Conservation (phyloP, 257 asterid species). For the Solanum acaule region DNA sequence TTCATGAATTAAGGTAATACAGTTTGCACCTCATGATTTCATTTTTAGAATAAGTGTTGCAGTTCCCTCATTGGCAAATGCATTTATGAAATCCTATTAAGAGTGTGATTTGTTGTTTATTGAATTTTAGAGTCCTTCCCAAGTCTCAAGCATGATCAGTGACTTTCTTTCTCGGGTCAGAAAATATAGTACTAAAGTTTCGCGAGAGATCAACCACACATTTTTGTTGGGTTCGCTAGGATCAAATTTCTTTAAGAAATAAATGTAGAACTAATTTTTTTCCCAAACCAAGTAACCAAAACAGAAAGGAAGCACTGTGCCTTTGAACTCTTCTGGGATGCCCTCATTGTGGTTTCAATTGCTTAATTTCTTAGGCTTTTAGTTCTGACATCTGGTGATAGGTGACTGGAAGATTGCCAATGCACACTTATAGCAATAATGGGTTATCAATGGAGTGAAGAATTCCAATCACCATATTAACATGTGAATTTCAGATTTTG, state of each 20-base stretch:
- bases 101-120: neutral
- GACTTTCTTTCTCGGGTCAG: neutral
- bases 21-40: neutral
- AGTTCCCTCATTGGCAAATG: neutral
- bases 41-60: neutral
- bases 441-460: neutral
- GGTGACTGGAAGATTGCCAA: neutral
- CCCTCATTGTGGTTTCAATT: neutral
- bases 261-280: neutral
- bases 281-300: neutral
- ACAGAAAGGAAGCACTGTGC: neutral
- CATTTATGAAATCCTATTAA: neutral
- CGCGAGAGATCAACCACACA: neutral
- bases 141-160: neutral
- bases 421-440: neutral
- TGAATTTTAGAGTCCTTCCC: neutral
- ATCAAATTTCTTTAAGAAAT: neutral
- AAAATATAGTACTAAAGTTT: neutral
- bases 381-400: neutral
- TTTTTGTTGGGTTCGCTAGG: neutral
- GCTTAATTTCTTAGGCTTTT: neutral
- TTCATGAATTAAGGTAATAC: constrained; percentile 13
- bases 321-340: neutral
- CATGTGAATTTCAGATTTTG: neutral
- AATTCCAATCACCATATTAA: neutral